A percentile compares a stretch with the other conserved stretches of the same genome.
These are phyloP conservation scores for Xylaria sp. DNA, from an alignment of 2,329 filamentous ascomycete genomes.

Conservation along the genomic window DNA sequence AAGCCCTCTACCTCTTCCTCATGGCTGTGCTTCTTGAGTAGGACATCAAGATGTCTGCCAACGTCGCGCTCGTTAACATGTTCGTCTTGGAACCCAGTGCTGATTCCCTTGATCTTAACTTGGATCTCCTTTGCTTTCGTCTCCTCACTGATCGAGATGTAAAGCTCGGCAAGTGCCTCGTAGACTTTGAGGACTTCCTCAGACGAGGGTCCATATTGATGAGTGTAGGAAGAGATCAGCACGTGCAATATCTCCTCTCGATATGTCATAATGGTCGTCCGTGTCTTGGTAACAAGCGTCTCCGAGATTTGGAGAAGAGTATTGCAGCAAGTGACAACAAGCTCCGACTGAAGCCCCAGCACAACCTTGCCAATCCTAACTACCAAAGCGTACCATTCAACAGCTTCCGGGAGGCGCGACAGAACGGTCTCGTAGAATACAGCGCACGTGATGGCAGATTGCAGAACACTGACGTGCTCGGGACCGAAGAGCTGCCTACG, in stretches of 20 bases:
- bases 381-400: slow-evolving; percentile 31
- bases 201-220: slow-evolving; percentile 33
- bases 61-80: slow-evolving; percentile 13
- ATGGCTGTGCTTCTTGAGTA: slow-evolving; percentile 29
- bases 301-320: slow-evolving; percentile 35
- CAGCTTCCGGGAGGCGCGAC: slow-evolving; percentile 19
- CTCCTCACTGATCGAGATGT: slow-evolving; percentile 32
- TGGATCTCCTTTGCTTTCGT: slow-evolving; percentile 30
- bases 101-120: slow-evolving; percentile 27
- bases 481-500: slow-evolving; percentile 31
- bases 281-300: slow-evolving; percentile 29
- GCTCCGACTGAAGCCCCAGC: slow-evolving; percentile 32
- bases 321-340: slow-evolving; percentile 32
- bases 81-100: slow-evolving; percentile 12
- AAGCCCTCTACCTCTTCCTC: slow-evolving; percentile 31
- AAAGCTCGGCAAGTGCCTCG: slow-evolving; percentile 27
- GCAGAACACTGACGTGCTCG: slow-evolving; percentile 29
- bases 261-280: slow-evolving; percentile 33
- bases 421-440: slow-evolving; percentile 34
- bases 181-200: slow-evolving; percentile 31
- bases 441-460: slow-evolving; percentile 35
- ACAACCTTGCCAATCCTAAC: slow-evolving; percentile 34
- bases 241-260: slow-evolving; percentile 33
- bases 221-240: slow-evolving; percentile 32
- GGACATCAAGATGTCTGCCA: slow-evolving; percentile 31